Conservation (phyloP, 176 grass and related monocot genomes). For the sorghum (Sorghum bicolor) region Sorghum_bicolor_NCBIv3 NC_012874.2:67384501-67385000, state of each 20-base stretch:
- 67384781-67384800: not conserved
- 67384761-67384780: not conserved
- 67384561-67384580: slow-evolving; percentile 60
- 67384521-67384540: slow-evolving; percentile 5
- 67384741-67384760: not conserved
- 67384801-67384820: not conserved
- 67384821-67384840: not conserved
- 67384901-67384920: no score
- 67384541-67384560: not conserved
- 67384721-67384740: not conserved
- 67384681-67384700: not conserved
- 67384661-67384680: slow-evolving; percentile 64
- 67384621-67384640: slow-evolving; percentile 68
- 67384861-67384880: no score
- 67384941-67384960: no score
- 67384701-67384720: not conserved
- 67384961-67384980: no score
- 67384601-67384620: slow-evolving; percentile 65
- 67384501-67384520: slow-evolving; percentile 11
- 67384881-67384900: no score
- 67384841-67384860: not conserved
- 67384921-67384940: no score
- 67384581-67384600: slow-evolving; percentile 80
- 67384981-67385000: no score
- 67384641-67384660: slow-evolving; percentile 89